Conservation (phyloP, 225 moss, liverwort and hornwort species). For the Pseudisothecium myosuroides region DNA sequence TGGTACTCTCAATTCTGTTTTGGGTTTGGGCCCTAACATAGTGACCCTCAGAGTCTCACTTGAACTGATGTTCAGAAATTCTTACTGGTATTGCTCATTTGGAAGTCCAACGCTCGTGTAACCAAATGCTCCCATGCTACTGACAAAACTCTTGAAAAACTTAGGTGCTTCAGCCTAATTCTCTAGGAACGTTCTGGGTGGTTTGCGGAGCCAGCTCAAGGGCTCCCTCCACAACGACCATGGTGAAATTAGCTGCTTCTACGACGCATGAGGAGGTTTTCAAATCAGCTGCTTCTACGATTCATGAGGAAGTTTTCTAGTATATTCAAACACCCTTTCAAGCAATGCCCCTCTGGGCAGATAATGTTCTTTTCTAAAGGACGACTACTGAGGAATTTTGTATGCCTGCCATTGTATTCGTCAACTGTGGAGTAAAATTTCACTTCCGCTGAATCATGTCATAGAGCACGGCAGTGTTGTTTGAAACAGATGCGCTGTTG, state of each 20-base stretch:
- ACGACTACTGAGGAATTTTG: neutral
- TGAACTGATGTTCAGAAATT: neutral
- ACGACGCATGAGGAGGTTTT: constrained; percentile 13
- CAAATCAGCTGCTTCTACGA: constrained; percentile 3
- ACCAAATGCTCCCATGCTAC: neutral
- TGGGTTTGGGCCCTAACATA: neutral
- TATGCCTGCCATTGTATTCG: neutral
- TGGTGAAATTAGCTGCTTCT: neutral
- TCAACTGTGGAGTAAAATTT: neutral
- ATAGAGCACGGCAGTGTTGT: neutral
- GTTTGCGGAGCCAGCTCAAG: constrained; percentile 10
- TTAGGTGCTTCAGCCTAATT: constrained; percentile 1
- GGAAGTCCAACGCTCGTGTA: neutral
- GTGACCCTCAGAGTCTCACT: neutral
- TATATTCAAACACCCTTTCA: neutral
- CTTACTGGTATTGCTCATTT: neutral
- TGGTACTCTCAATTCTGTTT: neutral
- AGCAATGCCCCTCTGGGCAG: neutral
- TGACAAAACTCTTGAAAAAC: neutral
- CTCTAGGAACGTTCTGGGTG: constrained; percentile 12
- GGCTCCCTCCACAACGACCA: constrained; percentile 2
- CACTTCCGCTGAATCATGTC: neutral
- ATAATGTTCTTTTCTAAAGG: neutral
- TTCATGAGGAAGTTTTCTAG: constrained; percentile 19
- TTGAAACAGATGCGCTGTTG: neutral